Base-by-base conservation (phyloP, 192 early-diverging fungal genomes). In the Gorgonomyces haynaldii region DNA sequence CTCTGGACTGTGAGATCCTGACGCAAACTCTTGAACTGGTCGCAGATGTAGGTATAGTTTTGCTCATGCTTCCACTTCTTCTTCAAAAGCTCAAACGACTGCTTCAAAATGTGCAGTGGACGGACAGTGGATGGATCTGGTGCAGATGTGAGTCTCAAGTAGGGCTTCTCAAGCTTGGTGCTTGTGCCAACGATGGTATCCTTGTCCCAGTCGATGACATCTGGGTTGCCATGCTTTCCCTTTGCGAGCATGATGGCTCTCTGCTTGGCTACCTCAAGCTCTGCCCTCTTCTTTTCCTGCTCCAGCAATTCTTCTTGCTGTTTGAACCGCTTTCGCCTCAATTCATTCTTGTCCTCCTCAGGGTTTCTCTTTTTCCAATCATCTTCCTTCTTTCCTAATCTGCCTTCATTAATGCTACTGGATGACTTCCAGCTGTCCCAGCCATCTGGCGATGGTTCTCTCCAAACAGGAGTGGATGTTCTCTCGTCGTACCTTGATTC, bases 1-100 rank as follows among this genome's bases (percentile, higher is more conserved):
- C 83, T 72, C 77, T 98, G 95, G 27, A 88, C 95, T 7, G 89
- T 95, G 52, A 98, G 69, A 57, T 98, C 95, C 53, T 98, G 95
- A 20, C 95, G 81, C 50, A 98, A 45, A 38, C 83, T 85, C 59
- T 98, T 98, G 56, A 98, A 85, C 59, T 98, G 95, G 56, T 94
- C 88, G 61, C 92, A 95, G 24, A 93, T 88, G 60, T 90, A 98
- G 7, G 87, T 78, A 57, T 98, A 98, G 56, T 98, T 86, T 40
- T 64, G 70, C 20, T 96, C 83, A 21, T 72, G 56, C 16, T 72
- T 64, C 95, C 95, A 98, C 56, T 82, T 84, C 24, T 51, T 29
- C 58, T 74, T 78, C 39, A 98, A 60, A 6, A 86, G 64, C 30
- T 85, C 80, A 7, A 96, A 62, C 1, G 95, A 81, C 41, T 85